phyloP scores from a whole-genome alignment of 2,329 filamentous ascomycete genomes.

The Xylariaceae sp. region DNA sequence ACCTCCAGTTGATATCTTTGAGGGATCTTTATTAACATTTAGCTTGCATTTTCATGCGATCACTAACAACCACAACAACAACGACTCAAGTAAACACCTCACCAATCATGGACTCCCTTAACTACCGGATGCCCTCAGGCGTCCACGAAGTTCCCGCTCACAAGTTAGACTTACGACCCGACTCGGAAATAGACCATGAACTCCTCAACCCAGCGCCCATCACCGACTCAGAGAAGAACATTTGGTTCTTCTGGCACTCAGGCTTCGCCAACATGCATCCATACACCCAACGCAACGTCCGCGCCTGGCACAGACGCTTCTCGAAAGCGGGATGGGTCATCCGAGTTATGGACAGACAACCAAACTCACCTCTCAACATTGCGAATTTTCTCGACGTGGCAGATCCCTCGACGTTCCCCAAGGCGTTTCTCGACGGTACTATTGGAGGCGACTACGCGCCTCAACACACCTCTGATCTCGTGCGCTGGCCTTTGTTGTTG shows the following conservation, averaged over 20 bases:
- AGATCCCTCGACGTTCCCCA: conserved; percentile 42
- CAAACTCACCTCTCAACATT: conserved; percentile 44
- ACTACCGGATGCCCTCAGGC: conserved; percentile 36
- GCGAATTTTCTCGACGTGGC: conserved; percentile 44
- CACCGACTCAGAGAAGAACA: conserved; percentile 42
- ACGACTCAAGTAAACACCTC: neutral
- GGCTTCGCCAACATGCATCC: conserved; percentile 47
- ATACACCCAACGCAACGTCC: conserved; percentile 50
- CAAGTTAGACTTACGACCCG: conserved; percentile 42
- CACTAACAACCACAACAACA: neutral
- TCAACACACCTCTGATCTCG: conserved; percentile 56
- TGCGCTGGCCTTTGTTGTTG: conserved; percentile 53
- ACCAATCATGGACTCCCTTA: conserved; percentile 18
- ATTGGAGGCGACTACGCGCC: conserved; percentile 46
- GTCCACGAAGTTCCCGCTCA: conserved; percentile 37
- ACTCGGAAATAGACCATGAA: conserved; percentile 41
- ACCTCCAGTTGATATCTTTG: no score
- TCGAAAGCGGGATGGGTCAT: conserved; percentile 48
- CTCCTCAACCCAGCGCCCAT: conserved; percentile 38
- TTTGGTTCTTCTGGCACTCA: conserved; percentile 57
- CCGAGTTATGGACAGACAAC: conserved; percentile 45
- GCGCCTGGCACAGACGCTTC: conserved; percentile 52
- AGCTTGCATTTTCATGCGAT: neutral
- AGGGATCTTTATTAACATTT: no score
- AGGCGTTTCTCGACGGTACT: conserved; percentile 45